A percentile compares a stretch with the other conserved stretches of the same genome.
Evolutionary conservation across 257 asterid genomes (phyloP).

Genomic region (Petrea volubilis): DNA sequence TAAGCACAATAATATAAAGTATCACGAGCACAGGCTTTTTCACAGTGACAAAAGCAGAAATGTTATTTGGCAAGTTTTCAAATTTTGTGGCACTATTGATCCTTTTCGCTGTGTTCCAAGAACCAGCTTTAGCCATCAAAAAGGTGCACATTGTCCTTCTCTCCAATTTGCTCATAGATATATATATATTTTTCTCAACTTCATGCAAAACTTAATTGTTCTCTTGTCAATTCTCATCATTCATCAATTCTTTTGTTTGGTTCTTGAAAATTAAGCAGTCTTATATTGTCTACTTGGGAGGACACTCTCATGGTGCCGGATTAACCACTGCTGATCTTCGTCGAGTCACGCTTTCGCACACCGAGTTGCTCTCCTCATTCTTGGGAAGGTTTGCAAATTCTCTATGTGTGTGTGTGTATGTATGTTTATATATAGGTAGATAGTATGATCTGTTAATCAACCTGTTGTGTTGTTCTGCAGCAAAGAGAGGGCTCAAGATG

Average conservation of each 20-base stretch:
- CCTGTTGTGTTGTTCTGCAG: constrained; percentile 26
- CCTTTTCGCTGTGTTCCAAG: constrained; percentile 34
- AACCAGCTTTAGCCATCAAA: constrained; percentile 54
- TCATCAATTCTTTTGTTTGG: background rate
- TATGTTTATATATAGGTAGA: too few species aligned
- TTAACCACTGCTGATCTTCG: constrained; percentile 42
- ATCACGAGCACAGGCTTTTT: constrained; percentile 19
- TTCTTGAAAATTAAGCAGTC: constrained; percentile 34
- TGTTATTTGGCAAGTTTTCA: constrained; percentile 31
- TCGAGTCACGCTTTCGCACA: constrained; percentile 51
- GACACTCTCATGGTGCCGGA: constrained; percentile 63
- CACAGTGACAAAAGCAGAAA: constrained; percentile 20
- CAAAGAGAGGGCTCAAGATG: constrained; percentile 53
- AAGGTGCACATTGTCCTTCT: constrained; percentile 40
- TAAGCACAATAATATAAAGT: constrained; percentile 25
- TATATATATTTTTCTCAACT: background rate
- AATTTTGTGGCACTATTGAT: constrained; percentile 31
- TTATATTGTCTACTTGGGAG: constrained; percentile 80
- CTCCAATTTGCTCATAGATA: background rate
- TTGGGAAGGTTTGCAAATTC: constrained; percentile 54
- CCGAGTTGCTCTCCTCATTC: constrained; percentile 51
- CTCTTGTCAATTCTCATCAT: background rate
- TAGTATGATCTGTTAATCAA: too few species aligned
- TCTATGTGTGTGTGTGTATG: background rate
- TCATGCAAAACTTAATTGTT: background rate